Conservation (phyloP, 805 yeast genomes). For the Lipomyces yamadae region DNA sequence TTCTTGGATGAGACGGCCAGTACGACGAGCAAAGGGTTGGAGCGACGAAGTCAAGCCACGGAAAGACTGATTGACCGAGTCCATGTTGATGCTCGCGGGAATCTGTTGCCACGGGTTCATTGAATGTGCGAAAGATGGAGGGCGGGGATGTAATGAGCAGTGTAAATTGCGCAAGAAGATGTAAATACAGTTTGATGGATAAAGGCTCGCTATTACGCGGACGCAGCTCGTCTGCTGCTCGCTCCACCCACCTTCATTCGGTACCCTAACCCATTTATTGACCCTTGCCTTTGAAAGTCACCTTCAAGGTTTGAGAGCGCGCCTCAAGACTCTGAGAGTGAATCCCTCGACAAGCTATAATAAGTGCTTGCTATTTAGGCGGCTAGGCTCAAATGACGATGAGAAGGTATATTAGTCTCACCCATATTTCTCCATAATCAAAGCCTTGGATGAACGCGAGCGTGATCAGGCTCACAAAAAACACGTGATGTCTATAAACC, state of each 20-base stretch:
- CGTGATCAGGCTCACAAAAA: neutral
- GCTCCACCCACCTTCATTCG: no score
- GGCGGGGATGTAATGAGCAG: neutral
- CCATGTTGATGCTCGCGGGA: constrained; percentile 36
- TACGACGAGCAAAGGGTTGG: constrained; percentile 79
- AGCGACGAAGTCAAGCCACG: constrained; percentile 51
- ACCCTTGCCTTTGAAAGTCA: no score
- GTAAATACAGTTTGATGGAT: neutral
- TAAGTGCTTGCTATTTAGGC: no score
- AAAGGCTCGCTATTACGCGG: neutral
- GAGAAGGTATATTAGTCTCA: no score
- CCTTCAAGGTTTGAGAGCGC: no score
- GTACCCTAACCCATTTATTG: no score
- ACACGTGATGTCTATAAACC: neutral
- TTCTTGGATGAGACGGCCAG: constrained; percentile 79
- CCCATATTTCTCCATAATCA: no score
- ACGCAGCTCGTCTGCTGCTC: neutral
- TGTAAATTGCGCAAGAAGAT: neutral
- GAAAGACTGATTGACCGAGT: constrained; percentile 47
- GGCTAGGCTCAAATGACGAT: no score
- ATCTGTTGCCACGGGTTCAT: constrained; percentile 32
- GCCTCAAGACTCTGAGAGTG: no score
- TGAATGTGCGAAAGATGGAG: neutral
- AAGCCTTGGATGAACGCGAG: no score
- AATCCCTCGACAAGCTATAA: no score